Conservation (phyloP, 2,329 filamentous ascomycete species). For the Diplodia seriata region DNA sequence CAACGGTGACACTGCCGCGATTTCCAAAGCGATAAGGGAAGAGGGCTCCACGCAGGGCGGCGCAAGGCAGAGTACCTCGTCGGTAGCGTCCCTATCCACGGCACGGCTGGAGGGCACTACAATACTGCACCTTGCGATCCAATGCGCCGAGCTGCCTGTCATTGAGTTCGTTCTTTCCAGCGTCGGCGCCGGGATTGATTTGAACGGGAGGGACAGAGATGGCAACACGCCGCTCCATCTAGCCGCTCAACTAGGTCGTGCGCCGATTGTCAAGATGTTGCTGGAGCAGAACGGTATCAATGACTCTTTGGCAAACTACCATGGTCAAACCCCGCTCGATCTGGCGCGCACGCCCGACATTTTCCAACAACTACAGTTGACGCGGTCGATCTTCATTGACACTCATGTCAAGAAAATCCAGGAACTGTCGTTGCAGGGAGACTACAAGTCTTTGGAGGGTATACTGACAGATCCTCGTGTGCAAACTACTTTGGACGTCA, state of each 20-base stretch:
- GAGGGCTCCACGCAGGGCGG: constrained; percentile 50
- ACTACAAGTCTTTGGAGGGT: constrained; percentile 79
- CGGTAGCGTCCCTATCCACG: constrained; percentile 47
- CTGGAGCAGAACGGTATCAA: constrained; percentile 85
- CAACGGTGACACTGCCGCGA: constrained; percentile 87
- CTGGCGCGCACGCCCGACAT: constrained; percentile 91
- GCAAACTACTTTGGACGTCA: constrained; percentile 88
- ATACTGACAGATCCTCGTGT: constrained; percentile 84
- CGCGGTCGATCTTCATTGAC: constrained; percentile 88
- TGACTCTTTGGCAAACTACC: constrained; percentile 83
- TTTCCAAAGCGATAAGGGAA: constrained; percentile 83
- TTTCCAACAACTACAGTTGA: constrained; percentile 91
- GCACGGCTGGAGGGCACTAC: constrained; percentile 77
- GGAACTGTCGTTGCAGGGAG: constrained; percentile 71
- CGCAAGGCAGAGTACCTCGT: constrained; percentile 62
- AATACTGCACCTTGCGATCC: constrained; percentile 89
- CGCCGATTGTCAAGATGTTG: constrained; percentile 80
- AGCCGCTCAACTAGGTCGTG: constrained; percentile 81
- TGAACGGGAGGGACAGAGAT: constrained; percentile 90
- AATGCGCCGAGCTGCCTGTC: constrained; percentile 90
- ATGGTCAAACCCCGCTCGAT: constrained; percentile 82
- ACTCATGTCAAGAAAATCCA: constrained; percentile 85
- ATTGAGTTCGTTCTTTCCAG: constrained; percentile 91
- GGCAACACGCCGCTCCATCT: constrained; percentile 94
- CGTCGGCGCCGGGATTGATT: constrained; percentile 68